Evolutionary conservation across 2,329 filamentous ascomycete species (phyloP).

Genomic region (Colletotrichum paranaense): DNA sequence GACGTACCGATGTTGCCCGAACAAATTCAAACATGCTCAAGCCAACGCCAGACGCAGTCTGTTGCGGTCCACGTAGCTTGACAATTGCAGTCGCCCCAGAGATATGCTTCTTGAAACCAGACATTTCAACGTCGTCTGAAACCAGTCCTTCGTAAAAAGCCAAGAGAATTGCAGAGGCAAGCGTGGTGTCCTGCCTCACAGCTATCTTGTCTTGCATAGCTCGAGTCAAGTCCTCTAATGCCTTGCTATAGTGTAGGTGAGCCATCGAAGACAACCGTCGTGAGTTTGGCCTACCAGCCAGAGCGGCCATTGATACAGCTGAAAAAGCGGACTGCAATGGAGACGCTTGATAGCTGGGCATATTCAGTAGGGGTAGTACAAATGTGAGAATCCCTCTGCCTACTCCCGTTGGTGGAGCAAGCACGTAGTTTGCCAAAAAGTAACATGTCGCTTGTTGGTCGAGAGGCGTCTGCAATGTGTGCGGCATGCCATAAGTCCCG

Average conservation of each 20-base stretch:
- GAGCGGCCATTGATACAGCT: conserved; percentile 38
- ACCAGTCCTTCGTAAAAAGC: conserved; percentile 41
- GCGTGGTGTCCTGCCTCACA: conserved; percentile 37
- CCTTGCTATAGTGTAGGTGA: conserved; percentile 39
- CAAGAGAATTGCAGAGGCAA: conserved; percentile 39
- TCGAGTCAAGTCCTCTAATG: conserved; percentile 38
- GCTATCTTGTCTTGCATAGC: conserved; percentile 37
- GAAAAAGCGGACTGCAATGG: conserved; percentile 39
- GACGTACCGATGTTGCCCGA: conserved; percentile 38
- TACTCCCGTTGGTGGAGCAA: conserved; percentile 36
- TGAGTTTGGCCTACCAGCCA: conserved; percentile 40
- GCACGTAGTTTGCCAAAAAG: conserved; percentile 40
- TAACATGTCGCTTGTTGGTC: conserved; percentile 41
- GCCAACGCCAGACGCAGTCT: conserved; percentile 34
- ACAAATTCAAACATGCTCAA: conserved; percentile 42
- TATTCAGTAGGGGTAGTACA: conserved; percentile 37
- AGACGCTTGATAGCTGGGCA: conserved; percentile 35
- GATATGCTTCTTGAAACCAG: conserved; percentile 39
- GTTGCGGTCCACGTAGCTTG: conserved; percentile 35
- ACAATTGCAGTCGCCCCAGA: conserved; percentile 39
- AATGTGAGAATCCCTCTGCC: conserved; percentile 38
- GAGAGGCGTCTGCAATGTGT: conserved; percentile 37
- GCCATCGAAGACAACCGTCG: conserved; percentile 36
- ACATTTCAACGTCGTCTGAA: conserved; percentile 35
- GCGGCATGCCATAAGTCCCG: conserved; percentile 26